These are phyloP conservation scores for Kodamaea arcana DNA, from an alignment of 1,139 yeast genomes.

Conservation along the genomic window DNA sequence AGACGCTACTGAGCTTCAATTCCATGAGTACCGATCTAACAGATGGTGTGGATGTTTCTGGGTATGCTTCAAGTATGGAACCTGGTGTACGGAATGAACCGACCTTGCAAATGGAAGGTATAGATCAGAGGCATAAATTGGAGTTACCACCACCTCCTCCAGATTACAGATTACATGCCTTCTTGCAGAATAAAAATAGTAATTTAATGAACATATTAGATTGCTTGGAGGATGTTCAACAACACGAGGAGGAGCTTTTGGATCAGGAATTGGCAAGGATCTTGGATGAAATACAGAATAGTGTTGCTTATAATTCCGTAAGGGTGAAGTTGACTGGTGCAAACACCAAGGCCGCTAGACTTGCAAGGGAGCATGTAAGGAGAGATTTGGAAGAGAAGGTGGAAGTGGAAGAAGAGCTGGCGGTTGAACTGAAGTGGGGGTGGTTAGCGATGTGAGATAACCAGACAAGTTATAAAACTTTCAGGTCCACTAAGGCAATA, in stretches of 20 bases:
- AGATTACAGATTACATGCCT: conserved; percentile 9
- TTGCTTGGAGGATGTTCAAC: conserved; percentile 10
- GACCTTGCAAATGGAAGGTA: background rate
- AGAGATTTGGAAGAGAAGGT: too few species aligned
- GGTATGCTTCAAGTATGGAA: background rate
- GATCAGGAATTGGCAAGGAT: conserved; percentile 6
- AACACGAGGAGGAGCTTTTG: conserved; percentile 7
- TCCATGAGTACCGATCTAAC: conserved; percentile 8
- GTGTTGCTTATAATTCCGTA: conserved; percentile 13
- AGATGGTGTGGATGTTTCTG: background rate
- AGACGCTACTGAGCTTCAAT: conserved; percentile 5
- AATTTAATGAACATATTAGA: conserved; percentile 13
- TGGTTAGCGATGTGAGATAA: too few species aligned
- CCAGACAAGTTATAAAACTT: too few species aligned
- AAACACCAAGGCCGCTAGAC: too few species aligned
- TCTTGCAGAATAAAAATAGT: conserved; percentile 8
- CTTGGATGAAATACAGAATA: conserved; percentile 10
- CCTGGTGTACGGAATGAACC: too few species aligned
- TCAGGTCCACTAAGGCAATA: too few species aligned
- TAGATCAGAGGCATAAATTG: background rate
- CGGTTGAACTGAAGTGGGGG: too few species aligned
- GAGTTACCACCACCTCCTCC: conserved; percentile 6
- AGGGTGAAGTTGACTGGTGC: conserved; percentile 4
- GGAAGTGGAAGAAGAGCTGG: too few species aligned
- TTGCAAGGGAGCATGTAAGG: too few species aligned